These are phyloP conservation scores for Vachellia collinsii DNA, from an alignment of 306 rosid genomes.

Conservation along the genomic window DNA sequence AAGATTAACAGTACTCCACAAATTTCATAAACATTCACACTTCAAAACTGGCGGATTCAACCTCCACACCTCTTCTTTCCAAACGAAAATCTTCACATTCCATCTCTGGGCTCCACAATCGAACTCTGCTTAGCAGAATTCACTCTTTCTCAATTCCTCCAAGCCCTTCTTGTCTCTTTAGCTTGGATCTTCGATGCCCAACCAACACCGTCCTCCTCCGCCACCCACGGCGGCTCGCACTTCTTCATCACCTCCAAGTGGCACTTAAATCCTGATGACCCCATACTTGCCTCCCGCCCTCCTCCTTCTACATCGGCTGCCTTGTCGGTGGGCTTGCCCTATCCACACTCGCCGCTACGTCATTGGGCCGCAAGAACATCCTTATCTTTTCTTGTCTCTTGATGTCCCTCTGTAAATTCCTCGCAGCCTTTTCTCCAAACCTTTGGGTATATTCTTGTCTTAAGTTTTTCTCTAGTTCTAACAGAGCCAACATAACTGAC, in stretches of 20 bases:
- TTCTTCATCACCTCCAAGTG: slow-evolving; percentile 55
- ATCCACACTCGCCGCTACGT: no score
- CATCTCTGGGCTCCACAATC: slow-evolving; percentile 50
- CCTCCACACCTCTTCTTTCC: not conserved
- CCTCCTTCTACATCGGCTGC: no score
- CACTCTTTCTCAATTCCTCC: slow-evolving; percentile 55
- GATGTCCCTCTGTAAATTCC: no score
- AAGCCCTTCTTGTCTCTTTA: slow-evolving; percentile 51
- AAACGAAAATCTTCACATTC: not conserved
- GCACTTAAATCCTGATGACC: slow-evolving; percentile 42
- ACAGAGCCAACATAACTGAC: slow-evolving; percentile 59
- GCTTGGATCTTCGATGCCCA: slow-evolving; percentile 68
- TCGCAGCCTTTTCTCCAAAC: no score
- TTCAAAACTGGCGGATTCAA: not conserved
- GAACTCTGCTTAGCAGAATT: slow-evolving; percentile 52
- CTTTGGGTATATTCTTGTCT: slow-evolving; percentile 59
- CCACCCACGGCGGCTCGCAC: not conserved
- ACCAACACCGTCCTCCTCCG: slow-evolving; percentile 57
- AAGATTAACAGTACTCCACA: not conserved
- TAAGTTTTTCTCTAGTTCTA: slow-evolving; percentile 49
- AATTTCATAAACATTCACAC: not conserved
- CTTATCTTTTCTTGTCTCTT: no score
- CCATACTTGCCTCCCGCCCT: slow-evolving; percentile 53
- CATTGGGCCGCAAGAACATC: no score
- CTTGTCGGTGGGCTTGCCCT: no score